These are phyloP conservation scores for Tagetes patula DNA, from an alignment of 129 eudicot species.

Conservation along the genomic window DNA sequence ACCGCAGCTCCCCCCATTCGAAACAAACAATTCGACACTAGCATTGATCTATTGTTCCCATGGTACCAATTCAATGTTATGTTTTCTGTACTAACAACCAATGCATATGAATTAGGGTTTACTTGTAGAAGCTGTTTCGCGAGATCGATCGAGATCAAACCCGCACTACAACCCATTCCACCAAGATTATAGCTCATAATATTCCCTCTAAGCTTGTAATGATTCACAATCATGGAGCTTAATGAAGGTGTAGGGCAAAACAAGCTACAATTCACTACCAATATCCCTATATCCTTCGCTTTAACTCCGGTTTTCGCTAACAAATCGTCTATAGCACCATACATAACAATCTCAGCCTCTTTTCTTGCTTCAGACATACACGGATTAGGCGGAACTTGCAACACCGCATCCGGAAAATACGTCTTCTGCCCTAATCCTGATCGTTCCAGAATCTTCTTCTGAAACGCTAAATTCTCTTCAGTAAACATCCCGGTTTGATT, in stretches of 20 bases:
- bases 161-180: conserved; percentile 97
- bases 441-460: conserved; percentile 70
- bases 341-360: conserved; percentile 92
- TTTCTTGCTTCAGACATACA: conserved; percentile 80
- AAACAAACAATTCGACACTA: conserved; percentile 67
- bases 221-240: conserved; percentile 73
- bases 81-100: conserved; percentile 74
- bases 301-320: conserved; percentile 64
- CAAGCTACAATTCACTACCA: conserved; percentile 70
- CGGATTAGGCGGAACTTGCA: conserved; percentile 62
- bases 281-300: conserved; percentile 70
- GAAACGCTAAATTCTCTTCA: conserved; percentile 65
- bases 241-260: conserved; percentile 81
- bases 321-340: conserved; percentile 75
- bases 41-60: conserved; percentile 71
- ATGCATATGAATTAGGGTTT: conserved; percentile 61
- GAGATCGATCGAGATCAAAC: conserved; percentile 73
- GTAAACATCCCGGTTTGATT: conserved; percentile 40
- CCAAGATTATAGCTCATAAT: conserved; percentile 75
- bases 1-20: conserved; percentile 84
- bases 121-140: conserved; percentile 74
- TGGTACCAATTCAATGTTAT: conserved; percentile 67
- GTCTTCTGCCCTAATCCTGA: conserved; percentile 85
- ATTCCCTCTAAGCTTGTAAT: conserved; percentile 81
- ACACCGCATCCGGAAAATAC: conserved; percentile 66